Conservation (phyloP, 371 early-diverging fungal genomes). For the Apophysomyces trapeziformis region DNA sequence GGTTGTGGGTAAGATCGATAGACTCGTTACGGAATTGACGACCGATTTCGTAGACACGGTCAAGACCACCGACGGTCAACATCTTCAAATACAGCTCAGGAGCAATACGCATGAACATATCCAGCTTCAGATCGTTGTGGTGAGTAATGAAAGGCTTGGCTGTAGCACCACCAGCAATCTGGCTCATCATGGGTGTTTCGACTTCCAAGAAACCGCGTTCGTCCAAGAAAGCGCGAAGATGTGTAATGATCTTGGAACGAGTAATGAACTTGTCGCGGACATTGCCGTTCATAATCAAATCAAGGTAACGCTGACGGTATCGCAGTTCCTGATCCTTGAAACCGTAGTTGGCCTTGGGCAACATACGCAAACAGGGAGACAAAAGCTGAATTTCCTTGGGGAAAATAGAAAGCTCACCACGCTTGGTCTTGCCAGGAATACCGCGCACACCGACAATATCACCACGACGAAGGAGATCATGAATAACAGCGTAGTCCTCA, state of each 20-base stretch:
- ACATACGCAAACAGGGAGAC: constrained; percentile 95
- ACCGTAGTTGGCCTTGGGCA: constrained; percentile 97
- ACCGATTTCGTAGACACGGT: constrained; percentile 99
- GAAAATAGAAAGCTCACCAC: constrained; percentile 97
- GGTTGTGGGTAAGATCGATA: constrained; percentile 99
- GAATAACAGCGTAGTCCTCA: constrained; percentile 80
- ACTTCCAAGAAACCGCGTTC: constrained; percentile 97
- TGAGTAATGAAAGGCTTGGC: constrained; percentile 99
- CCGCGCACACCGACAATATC: constrained; percentile 99
- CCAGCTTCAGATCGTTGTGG: constrained; percentile 99
- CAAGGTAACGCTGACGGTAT: constrained; percentile 99
- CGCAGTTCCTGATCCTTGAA: constrained; percentile 96
- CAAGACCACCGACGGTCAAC: constrained; percentile 97
- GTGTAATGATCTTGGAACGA: constrained; percentile 93
- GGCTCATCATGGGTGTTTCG: constrained; percentile 99
- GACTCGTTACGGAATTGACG: constrained; percentile 99
- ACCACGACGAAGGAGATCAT: constrained; percentile 92
- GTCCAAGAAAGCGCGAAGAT: constrained; percentile 95
- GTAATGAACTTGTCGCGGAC: constrained; percentile 95
- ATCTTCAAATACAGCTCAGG: constrained; percentile 99
- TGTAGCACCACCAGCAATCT: constrained; percentile 99
- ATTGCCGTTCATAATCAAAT: constrained; percentile 98
- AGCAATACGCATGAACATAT: constrained; percentile 99
- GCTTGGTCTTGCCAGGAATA: constrained; percentile 92
- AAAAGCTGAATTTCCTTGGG: constrained; percentile 87